Evolutionary conservation across 306 rosid species (phyloP).

Genomic region (Trichosanthes cucumerina): DNA sequence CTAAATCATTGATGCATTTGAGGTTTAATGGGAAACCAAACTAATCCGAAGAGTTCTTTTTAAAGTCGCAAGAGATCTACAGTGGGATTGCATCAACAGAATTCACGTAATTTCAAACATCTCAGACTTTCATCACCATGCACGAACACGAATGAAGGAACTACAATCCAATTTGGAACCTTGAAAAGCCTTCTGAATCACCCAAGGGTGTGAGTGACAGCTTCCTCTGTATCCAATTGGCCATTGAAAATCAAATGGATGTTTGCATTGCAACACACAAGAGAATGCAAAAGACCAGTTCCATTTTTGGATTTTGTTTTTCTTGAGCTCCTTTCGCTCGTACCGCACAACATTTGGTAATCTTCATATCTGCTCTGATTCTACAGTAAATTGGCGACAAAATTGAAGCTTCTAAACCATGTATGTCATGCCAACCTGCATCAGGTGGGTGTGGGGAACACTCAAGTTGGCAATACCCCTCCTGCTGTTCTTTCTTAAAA

Average conservation of each 20-base stretch:
- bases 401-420: conserved; percentile 61
- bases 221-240: conserved; percentile 1
- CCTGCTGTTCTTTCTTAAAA: conserved; percentile 85
- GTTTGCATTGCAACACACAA: background rate
- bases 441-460: conserved; percentile 84
- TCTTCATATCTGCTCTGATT: background rate
- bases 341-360: background rate
- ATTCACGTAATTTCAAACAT: background rate
- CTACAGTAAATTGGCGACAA: conserved; percentile 3
- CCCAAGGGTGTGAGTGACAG: background rate
- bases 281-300: background rate
- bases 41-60: background rate
- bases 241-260: conserved; percentile 5
- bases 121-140: background rate
- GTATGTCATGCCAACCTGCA: conserved; percentile 98
- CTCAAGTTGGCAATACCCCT: conserved; percentile 84
- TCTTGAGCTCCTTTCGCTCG: background rate
- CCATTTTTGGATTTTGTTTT: background rate
- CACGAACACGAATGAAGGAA: background rate
- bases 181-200: background rate
- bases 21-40: background rate
- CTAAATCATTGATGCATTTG: background rate
- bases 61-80: background rate
- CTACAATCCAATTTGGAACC: background rate
- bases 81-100: background rate